These are phyloP conservation scores for Komagataella pastoris DNA, from an alignment of 805 yeast genomes.

Conservation along the genomic window DNA sequence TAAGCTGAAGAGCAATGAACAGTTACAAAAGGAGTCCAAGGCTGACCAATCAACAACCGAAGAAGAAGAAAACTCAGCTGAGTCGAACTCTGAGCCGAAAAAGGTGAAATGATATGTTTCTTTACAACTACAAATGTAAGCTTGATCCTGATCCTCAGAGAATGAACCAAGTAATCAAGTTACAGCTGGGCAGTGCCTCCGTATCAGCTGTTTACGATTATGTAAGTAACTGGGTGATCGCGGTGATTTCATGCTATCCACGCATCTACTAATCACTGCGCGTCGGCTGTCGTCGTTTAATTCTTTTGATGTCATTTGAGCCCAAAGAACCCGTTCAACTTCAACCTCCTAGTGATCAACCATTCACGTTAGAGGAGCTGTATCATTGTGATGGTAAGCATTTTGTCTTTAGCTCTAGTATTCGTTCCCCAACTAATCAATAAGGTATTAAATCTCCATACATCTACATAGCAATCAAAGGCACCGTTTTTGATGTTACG, in stretches of 20 bases:
- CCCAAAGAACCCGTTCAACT: conserved; percentile 42
- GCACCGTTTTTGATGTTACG: conserved; percentile 69
- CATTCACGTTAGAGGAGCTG: conserved; percentile 28
- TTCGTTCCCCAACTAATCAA: conserved; percentile 1
- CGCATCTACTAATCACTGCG: conserved; percentile 6
- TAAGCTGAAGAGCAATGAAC: conserved; percentile 27
- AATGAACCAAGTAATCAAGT: neutral
- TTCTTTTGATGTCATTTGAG: conserved; percentile 18
- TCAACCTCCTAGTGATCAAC: conserved; percentile 34
- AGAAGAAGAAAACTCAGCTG: conserved; percentile 8
- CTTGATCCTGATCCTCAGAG: neutral
- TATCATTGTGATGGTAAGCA: conserved; percentile 30
- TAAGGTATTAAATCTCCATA: conserved; percentile 26
- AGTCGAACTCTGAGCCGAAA: conserved; percentile 1
- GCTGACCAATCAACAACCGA: conserved; percentile 3
- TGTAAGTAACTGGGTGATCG: neutral
- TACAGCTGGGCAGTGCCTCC: neutral
- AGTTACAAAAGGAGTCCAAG: conserved; percentile 18
- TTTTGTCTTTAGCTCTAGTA: neutral
- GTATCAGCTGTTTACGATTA: neutral
- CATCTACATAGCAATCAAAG: conserved; percentile 65
- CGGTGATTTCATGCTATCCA: conserved; percentile 2
- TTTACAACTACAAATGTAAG: neutral
- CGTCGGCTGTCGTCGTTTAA: neutral
- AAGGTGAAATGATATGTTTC: neutral